phyloP scores from a whole-genome alignment of 208 protist genomes.

The Eutreptiella sp. region DNA sequence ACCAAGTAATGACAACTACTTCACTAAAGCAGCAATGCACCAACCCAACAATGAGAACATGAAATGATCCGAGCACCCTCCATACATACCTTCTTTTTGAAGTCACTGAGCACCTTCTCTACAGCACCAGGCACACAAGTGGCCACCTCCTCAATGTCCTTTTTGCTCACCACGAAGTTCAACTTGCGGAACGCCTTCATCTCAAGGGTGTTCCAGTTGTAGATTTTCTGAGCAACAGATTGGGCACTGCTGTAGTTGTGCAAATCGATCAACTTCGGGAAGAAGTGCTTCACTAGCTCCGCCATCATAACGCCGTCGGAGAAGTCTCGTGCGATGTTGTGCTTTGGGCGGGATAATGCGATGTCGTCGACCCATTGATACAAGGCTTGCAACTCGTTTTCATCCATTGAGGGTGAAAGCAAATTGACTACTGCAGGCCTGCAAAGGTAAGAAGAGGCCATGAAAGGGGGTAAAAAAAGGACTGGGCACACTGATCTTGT shows the following conservation, averaged over 20 bases:
- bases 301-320: conserved; percentile 92
- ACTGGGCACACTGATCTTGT: too few relatives aligned
- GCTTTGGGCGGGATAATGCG: conserved; percentile 88
- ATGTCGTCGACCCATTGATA: conserved; percentile 96
- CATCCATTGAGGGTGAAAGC: conserved; percentile 52
- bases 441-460: too few relatives aligned
- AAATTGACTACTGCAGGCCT: too few relatives aligned
- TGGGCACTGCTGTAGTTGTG: conserved; percentile 94
- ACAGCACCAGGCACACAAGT: conserved; percentile 77
- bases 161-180: conserved; percentile 70
- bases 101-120: conserved; percentile 81
- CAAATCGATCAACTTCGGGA: conserved; percentile 92
- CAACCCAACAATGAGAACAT: too few relatives aligned
- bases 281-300: conserved; percentile 91
- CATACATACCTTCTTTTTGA: conserved; percentile 80
- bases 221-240: conserved; percentile 75
- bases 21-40: too few relatives aligned
- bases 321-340: conserved; percentile 95
- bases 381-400: conserved; percentile 88
- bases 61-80: too few relatives aligned
- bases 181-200: conserved; percentile 86
- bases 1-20: too few relatives aligned
- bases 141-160: conserved; percentile 80
- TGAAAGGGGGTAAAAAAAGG: too few relatives aligned
- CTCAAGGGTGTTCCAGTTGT: conserved; percentile 95